phyloP scores from a whole-genome alignment of 192 early-diverging fungal species.

The Lunasporangiospora selenospora region DNA sequence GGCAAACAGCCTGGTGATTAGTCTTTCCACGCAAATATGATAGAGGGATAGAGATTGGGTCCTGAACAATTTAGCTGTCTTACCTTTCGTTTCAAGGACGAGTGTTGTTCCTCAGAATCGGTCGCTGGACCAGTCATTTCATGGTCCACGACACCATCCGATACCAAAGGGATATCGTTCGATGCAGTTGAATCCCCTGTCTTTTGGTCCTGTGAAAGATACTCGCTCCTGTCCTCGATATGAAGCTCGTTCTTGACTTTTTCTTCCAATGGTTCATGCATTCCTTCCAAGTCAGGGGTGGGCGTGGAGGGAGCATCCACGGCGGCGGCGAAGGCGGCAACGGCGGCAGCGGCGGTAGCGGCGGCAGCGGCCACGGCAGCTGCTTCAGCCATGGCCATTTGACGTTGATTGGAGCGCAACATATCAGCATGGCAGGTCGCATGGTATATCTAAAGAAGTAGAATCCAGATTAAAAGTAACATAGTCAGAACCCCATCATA shows the following conservation, averaged over 20 bases:
- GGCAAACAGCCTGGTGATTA: neutral
- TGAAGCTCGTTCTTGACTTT: neutral
- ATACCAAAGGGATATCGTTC: neutral
- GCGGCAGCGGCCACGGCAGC: slow-evolving; percentile 1
- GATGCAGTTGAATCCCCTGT: neutral
- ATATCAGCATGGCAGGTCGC: slow-evolving; percentile 65
- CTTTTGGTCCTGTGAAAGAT: neutral
- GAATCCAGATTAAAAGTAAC: neutral
- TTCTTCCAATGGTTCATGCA: neutral
- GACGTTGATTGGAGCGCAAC: slow-evolving; percentile 34
- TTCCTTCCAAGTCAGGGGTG: slow-evolving; percentile 1
- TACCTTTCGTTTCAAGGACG: slow-evolving; percentile 43
- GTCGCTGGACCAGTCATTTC: slow-evolving; percentile 22
- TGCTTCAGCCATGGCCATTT: slow-evolving; percentile 5
- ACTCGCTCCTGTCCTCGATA: slow-evolving; percentile 7
- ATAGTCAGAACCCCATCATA: no score
- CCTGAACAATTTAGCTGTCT: neutral
- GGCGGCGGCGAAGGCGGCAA: neutral
- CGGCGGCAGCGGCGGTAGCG: neutral
- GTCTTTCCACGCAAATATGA: neutral
- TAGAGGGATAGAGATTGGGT: neutral
- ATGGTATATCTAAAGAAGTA: slow-evolving; percentile 58
- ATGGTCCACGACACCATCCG: slow-evolving; percentile 7
- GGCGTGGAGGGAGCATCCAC: neutral
- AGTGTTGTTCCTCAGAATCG: neutral